Evolutionary conservation across 768 basidiomycete genomes (phyloP), one percentile per base, ranked within the genome.

Genomic region (Tulasnella sp.): DNA sequence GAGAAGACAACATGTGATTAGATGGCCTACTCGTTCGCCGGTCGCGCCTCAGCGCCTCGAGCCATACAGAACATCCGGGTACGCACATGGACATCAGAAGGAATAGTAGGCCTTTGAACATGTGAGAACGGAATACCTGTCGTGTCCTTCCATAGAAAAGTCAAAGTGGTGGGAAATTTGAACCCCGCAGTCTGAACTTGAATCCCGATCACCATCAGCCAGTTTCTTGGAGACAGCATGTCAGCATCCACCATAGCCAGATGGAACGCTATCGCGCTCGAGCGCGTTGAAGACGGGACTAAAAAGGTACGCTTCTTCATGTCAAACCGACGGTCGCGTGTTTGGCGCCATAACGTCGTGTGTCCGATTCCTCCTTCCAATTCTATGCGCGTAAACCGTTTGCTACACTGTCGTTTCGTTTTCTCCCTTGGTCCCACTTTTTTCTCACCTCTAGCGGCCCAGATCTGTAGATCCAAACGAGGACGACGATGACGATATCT

Each of bases 221-320:
- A n/a, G n/a, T n/a, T n/a, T n/a, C n/a, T n/a, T n/a, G n/a, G n/a
- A 38, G 34, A 38, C 34, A 15, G 45, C 38, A 88, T 87, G 86
- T 86, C 86, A 26, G 76, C 76, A 54, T 74, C 78, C 63, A 77
- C 78, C 13, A 75, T 87, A 63, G 81, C 83, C 29, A 77, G 83
- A 45, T 88, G 86, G 85, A 86, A 86, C 62, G 80, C 83, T 11
- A 84, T 86, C 32, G 78, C 84, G 62, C 76, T 75, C 72, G 63
- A 67, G 27, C 71, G 74, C 50, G 61, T 68, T 49, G 71, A 75
- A 27, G 54, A 56, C 19, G 53, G 44, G 19, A 52, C 43, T 32
- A 68, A 77, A 70, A 88, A 88, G 87, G 85, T 88, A 87, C 79
- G 81, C 80, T 74, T 73, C 70, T 70, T 71, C 74, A 73, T 72